A percentile compares a stretch with the other conserved stretches of the same genome.
Conservation (phyloP, 345 rosid species). For the Eucalyptus polybractea region DNA sequence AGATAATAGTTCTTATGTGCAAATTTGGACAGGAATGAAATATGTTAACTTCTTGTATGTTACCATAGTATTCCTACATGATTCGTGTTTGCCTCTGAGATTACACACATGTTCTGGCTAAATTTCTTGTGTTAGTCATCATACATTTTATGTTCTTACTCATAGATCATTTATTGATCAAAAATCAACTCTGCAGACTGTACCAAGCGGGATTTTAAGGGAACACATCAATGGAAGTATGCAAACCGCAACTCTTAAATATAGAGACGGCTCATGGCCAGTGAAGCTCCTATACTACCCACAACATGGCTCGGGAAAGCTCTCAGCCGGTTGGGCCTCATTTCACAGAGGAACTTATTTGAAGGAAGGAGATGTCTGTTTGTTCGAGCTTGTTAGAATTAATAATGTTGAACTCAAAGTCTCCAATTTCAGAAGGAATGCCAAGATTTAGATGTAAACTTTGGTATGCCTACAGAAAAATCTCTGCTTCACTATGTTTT, state of each 20-base stretch:
- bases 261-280: not conserved
- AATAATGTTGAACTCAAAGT: not conserved
- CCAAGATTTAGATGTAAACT: not conserved
- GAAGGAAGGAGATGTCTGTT: not conserved
- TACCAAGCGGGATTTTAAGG: not conserved
- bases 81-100: not conserved
- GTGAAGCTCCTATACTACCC: not conserved
- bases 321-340: not conserved
- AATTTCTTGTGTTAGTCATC: not conserved
- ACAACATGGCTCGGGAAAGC: not conserved
- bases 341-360: not conserved
- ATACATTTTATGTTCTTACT: not conserved
- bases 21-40: not conserved
- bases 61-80: not conserved
- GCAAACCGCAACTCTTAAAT: not conserved
- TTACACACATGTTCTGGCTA: not conserved
- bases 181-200: not conserved
- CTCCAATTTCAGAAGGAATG: not conserved
- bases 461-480: not conserved
- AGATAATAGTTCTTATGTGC: not conserved
- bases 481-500: not conserved
- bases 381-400: not conserved
- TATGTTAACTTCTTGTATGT: not conserved
- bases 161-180: not conserved
- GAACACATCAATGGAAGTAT: not conserved